Conservation (phyloP, 495 filamentous ascomycete species). For the Bathelium albidoporum region DNA sequence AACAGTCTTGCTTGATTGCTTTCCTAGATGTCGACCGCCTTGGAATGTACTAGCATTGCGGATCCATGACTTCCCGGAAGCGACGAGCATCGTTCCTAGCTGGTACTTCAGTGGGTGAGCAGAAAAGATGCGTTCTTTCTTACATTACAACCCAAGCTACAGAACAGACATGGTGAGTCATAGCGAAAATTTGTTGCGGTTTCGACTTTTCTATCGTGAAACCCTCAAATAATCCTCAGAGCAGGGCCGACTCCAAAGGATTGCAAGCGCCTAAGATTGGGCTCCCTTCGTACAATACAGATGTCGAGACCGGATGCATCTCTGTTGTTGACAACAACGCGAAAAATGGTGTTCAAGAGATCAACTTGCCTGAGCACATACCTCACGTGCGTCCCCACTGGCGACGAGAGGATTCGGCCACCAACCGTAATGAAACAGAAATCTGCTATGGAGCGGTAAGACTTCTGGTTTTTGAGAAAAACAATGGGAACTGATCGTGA, state of each 20-base stretch:
- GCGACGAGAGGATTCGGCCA: background rate
- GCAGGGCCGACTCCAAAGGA: background rate
- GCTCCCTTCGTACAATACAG: background rate
- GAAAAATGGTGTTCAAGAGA: background rate
- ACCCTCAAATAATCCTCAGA: background rate
- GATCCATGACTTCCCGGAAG: background rate
- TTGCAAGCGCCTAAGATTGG: background rate
- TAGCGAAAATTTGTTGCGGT: background rate
- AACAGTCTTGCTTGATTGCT: background rate
- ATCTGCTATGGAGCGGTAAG: background rate
- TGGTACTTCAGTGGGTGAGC: background rate
- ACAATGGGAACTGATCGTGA: background rate
- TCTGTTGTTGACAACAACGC: background rate
- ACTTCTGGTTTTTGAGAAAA: background rate
- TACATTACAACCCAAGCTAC: background rate
- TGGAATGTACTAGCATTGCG: background rate
- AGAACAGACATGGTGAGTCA: background rate
- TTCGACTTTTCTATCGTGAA: background rate
- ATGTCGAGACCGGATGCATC: background rate
- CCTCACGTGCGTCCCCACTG: background rate
- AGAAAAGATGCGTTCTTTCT: background rate
- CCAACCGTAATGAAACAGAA: background rate
- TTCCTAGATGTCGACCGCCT: background rate
- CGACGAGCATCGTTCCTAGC: background rate
- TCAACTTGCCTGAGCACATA: background rate